Evolutionary conservation across 768 basidiomycete genomes (phyloP).

Genomic region (Scleroderma citrinum): DNA sequence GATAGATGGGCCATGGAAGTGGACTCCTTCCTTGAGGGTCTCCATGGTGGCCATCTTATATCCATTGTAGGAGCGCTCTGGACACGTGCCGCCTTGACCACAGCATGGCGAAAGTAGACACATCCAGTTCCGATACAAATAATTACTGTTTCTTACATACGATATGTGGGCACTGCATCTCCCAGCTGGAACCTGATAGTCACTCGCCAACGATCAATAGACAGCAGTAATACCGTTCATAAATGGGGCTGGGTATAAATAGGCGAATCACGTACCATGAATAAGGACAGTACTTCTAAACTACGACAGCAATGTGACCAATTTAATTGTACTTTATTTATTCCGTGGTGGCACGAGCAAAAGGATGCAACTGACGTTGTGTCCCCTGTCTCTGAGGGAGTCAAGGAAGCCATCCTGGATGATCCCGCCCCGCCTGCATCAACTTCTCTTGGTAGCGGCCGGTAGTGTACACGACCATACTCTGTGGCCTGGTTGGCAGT

Average conservation of each 20-base stretch:
- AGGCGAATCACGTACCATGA: slow-evolving; percentile 45
- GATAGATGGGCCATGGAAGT: too few species aligned
- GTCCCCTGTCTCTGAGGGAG: slow-evolving; percentile 55
- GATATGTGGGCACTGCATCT: too few species aligned
- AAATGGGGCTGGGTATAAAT: neutral
- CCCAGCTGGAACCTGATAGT: neutral
- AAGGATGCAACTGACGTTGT: slow-evolving; percentile 59
- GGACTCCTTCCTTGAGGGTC: too few species aligned
- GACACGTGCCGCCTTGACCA: too few species aligned
- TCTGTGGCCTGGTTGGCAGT: slow-evolving; percentile 79
- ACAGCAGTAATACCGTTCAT: slow-evolving; percentile 87
- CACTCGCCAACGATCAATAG: slow-evolving; percentile 53
- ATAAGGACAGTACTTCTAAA: slow-evolving; percentile 70
- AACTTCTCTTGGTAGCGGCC: slow-evolving; percentile 65
- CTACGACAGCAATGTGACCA: slow-evolving; percentile 69
- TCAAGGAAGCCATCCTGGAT: slow-evolving; percentile 54
- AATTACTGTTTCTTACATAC: neutral
- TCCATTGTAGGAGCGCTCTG: too few species aligned
- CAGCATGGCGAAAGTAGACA: too few species aligned
- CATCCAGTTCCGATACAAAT: too few species aligned
- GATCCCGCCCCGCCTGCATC: slow-evolving; percentile 55
- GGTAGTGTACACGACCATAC: slow-evolving; percentile 77
- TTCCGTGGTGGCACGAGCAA: too few species aligned
- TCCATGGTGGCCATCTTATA: too few species aligned
- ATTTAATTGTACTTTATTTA: slow-evolving; percentile 48